phyloP scores from a whole-genome alignment of 768 basidiomycete genomes.

The Leccinum boreale region DNA sequence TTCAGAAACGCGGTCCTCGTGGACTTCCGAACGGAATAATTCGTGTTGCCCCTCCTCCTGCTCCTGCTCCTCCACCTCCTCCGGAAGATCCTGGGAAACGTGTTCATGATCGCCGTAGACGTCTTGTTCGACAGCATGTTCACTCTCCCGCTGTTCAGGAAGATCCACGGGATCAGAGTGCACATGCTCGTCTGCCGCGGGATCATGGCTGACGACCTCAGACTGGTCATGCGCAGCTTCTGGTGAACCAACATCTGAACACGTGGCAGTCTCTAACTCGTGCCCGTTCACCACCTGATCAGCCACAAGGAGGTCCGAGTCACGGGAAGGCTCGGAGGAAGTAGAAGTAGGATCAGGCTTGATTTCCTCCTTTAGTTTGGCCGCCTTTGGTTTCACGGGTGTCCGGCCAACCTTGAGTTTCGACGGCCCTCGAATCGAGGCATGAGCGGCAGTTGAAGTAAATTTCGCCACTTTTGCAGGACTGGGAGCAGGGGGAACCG shows the following conservation, averaged over 20 bases:
- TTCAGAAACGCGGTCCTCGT: constrained; percentile 2
- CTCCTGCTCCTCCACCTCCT: constrained; percentile 2
- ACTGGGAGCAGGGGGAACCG: constrained; percentile 13
- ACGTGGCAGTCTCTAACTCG: constrained; percentile 12
- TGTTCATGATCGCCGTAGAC: constrained; percentile 2
- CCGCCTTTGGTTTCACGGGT: constrained; percentile 25
- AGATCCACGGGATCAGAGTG: constrained; percentile 9
- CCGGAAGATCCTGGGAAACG: background rate
- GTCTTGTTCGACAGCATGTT: constrained; percentile 7
- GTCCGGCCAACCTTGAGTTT: constrained; percentile 26
- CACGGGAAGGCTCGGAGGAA: constrained; percentile 22
- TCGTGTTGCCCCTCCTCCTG: constrained; percentile 4
- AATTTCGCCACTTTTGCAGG: constrained; percentile 30
- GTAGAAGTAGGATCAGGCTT: constrained; percentile 20
- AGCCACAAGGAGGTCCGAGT: constrained; percentile 16
- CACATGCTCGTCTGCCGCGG: constrained; percentile 4
- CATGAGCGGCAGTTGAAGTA: constrained; percentile 27
- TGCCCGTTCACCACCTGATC: constrained; percentile 28
- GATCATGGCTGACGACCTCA: constrained; percentile 15
- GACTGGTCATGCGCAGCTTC: constrained; percentile 16
- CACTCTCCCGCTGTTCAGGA: constrained; percentile 10
- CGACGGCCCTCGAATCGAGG: constrained; percentile 27
- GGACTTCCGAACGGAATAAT: constrained; percentile 10
- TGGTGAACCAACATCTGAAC: constrained; percentile 17
- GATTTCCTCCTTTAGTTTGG: constrained; percentile 17